Evolutionary conservation across 176 grass and related monocot genomes (phyloP), one percentile per base, ranked within the genome.

Genomic region (Raddia guianensis): DNA sequence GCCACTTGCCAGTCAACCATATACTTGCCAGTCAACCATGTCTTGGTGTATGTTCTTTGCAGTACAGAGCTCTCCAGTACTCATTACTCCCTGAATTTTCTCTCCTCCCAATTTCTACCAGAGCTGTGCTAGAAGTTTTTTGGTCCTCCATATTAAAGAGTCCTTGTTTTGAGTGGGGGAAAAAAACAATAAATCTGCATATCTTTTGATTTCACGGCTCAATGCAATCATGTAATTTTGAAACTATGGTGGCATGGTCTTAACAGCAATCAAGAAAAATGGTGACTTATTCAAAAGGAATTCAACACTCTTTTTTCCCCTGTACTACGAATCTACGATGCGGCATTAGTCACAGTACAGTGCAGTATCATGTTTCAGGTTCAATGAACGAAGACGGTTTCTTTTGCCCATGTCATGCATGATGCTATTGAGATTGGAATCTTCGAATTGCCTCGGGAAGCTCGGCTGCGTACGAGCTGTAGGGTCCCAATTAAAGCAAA

Each of bases 161-260:
- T 46, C 70, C 21, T 63, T 48, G 69, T 76, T 70, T 53, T 20
- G 37, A 87, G 47, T 49, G 64, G 55, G 16, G 64, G 55, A 12
- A 52, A 27, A 27, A 68, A 50, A 51, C 49, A 66, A 48, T 46
- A 81, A 74, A 46, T 68, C 34, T 86, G 77, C 45, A 80, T 8
- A 50, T 75, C 19, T 74, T 65, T 72, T 47, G 50, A 3, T 49
- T 55, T 51, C 0, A 48, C 8, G 48, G n/a, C 11, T 7, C 12
- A 9, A 42, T 68, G 27, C 27, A 4, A 9, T 44, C 43, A 37
- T 66, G 19, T 9, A 5, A 16, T 21, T 20, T 35, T 33, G 48
- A 68, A 47, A 8, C 58, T 18, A 47, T 74, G 12, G 46, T 48
- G 46, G 46, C 46, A 48, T 48, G 59, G 13, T 16, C 77, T 54